These are phyloP conservation scores for Moesziomyces sp. DNA, from an alignment of 1,284 basidiomycete genomes.

Conservation along the genomic window DNA sequence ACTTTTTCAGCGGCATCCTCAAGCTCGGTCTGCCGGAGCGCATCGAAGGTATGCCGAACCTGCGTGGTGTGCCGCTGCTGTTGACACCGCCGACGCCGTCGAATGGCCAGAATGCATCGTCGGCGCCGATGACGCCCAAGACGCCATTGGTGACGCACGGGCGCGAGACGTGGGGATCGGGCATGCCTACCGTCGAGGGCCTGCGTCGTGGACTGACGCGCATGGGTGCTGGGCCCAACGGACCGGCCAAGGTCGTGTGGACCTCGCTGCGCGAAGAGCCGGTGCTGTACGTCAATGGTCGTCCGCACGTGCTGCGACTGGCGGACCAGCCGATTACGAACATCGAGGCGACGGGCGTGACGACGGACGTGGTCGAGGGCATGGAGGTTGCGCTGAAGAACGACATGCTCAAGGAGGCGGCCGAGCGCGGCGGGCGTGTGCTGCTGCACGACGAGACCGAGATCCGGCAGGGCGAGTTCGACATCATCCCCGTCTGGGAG, in stretches of 20 bases:
- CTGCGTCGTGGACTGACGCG: conserved; percentile 58
- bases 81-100: conserved; percentile 29
- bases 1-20: conserved; percentile 78
- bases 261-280: conserved; percentile 66
- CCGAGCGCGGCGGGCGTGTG: conserved; percentile 80
- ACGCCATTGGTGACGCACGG: conserved; percentile 37
- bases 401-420: conserved; percentile 86
- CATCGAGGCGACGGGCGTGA: conserved; percentile 82
- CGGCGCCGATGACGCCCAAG: conserved; percentile 38
- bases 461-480: conserved; percentile 87
- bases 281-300: conserved; percentile 73
- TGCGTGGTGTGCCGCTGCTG: conserved; percentile 60
- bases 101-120: conserved; percentile 10
- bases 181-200: conserved; percentile 67
- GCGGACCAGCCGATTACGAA: conserved; percentile 73
- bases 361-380: conserved; percentile 87
- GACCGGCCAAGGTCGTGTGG: conserved; percentile 57
- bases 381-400: conserved; percentile 92
- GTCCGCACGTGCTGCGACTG: conserved; percentile 85
- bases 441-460: conserved; percentile 93
- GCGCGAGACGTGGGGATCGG: conserved; percentile 63
- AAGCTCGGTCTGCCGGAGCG: conserved; percentile 56
- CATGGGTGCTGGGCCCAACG: conserved; percentile 60
- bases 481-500: conserved; percentile 77
- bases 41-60: conserved; percentile 66